Conservation (phyloP, 2,329 filamentous ascomycete species). For the Cladophialophora immunda region DNA sequence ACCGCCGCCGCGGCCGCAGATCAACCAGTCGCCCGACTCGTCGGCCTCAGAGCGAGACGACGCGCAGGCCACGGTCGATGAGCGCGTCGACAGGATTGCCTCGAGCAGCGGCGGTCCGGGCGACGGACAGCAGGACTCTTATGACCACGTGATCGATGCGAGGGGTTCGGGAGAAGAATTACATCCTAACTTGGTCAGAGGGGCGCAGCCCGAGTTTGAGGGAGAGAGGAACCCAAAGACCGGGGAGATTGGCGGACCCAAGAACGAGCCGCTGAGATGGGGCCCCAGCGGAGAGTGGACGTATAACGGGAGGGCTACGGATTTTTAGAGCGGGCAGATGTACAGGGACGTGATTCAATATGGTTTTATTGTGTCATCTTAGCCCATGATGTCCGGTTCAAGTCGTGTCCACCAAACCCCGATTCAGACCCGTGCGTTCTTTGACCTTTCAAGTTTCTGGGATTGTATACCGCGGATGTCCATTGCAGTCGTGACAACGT, state of each 20-base stretch:
- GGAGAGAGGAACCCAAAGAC: slow-evolving; percentile 93
- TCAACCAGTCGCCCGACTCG: slow-evolving; percentile 60
- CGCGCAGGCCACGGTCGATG: slow-evolving; percentile 38
- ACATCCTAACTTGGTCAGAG: slow-evolving; percentile 75
- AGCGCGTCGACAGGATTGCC: slow-evolving; percentile 36
- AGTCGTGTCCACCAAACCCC: slow-evolving; percentile 1
- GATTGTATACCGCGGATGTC: background rate
- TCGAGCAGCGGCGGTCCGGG: background rate
- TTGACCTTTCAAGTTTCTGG: background rate
- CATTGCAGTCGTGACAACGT: slow-evolving; percentile 1
- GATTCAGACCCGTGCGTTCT: background rate
- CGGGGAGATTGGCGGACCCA: slow-evolving; percentile 93
- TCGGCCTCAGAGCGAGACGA: slow-evolving; percentile 41
- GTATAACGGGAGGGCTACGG: slow-evolving; percentile 92
- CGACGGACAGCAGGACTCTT: slow-evolving; percentile 17
- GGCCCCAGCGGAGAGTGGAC: slow-evolving; percentile 82
- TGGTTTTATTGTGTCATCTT: slow-evolving; percentile 3
- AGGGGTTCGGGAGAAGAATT: slow-evolving; percentile 70
- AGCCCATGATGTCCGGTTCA: background rate
- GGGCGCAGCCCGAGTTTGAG: slow-evolving; percentile 88
- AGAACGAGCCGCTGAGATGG: slow-evolving; percentile 95
- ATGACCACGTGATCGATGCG: slow-evolving; percentile 58
- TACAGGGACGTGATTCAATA: background rate
- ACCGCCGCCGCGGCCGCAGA: slow-evolving; percentile 53
- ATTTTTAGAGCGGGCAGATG: slow-evolving; percentile 66